Evolutionary conservation across 495 filamentous ascomycete species (phyloP).

Genomic region (Tuber indicum): DNA sequence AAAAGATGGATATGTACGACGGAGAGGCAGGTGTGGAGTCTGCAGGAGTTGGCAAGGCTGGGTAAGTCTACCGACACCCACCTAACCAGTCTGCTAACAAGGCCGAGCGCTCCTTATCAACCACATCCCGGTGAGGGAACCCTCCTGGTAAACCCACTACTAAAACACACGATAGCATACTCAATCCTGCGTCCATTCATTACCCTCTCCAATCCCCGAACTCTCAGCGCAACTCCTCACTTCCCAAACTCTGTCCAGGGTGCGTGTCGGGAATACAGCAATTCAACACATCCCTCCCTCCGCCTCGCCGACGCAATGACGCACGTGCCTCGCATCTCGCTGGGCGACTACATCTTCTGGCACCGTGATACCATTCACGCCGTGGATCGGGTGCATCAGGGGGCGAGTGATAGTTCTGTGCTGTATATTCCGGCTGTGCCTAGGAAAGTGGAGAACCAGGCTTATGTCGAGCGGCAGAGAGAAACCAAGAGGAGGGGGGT

Average conservation of each 20-base stretch:
- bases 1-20: conserved; percentile 69
- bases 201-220: conserved; percentile 34
- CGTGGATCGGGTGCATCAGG: conserved; percentile 71
- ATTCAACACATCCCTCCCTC: conserved; percentile 68
- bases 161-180: conserved; percentile 69
- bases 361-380: conserved; percentile 83
- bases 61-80: conserved; percentile 37
- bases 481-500: conserved; percentile 57
- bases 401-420: conserved; percentile 67
- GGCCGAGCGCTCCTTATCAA: conserved; percentile 59
- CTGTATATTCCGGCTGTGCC: conserved; percentile 84
- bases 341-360: conserved; percentile 86
- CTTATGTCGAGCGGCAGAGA: conserved; percentile 63
- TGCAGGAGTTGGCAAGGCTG: conserved; percentile 86
- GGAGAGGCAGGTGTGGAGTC: conserved; percentile 74
- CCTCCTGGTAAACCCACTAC: conserved; percentile 72
- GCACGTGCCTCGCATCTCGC: conserved; percentile 65
- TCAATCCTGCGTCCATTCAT: conserved; percentile 84
- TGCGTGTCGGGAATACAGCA: conserved; percentile 68
- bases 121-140: conserved; percentile 68
- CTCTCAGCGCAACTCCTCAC: conserved; percentile 43
- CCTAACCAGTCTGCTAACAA: conserved; percentile 8
- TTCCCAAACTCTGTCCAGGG: conserved; percentile 74
- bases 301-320: conserved; percentile 69
- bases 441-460: conserved; percentile 64